Evolutionary conservation across 2,329 filamentous ascomycete species (phyloP), one percentile per base, ranked within the genome.

Genomic region (Pseudocercospora fijiensis): DNA sequence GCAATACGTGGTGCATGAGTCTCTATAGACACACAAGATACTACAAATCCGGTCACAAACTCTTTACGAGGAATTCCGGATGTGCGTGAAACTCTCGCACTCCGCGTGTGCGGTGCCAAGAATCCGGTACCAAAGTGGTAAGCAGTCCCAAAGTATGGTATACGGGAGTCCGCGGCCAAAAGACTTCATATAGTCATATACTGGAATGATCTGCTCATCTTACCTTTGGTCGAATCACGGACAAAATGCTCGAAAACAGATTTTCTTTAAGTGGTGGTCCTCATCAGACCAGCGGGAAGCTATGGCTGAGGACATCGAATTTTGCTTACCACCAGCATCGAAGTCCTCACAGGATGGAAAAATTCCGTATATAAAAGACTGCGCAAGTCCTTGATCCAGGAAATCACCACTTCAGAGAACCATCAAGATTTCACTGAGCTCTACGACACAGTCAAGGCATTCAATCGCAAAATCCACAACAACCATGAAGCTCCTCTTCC

Each of bases 401-500:
- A 37, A 16, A n/a, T 37, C 33, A 16, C 33, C 16, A n/a, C 13
- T 37, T n/a, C 4, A 4, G 9, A 37, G 13, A 37, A 37, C 13
- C n/a, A 16, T n/a, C 33, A 37, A 7, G 10, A 37, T n/a, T 37
- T 8, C 33, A n/a, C 13, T 13, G 4, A n/a, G 33, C 13, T 16
- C 11, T 26, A 7, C 45, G 11, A 24, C 56, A 58, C 6, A 22
- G 18, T 43, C 60, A 49, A 53, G 55, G n/a, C 43, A 28, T 56
- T 37, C 51, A 37, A n/a, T 33, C 53, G 49, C 52, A 43, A 24
- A 43, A 9, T 8, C 47, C 1, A 27, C 51, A 37, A 57, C 37
- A 58, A 69, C 33, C 53, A 86, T 86, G 84, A 85, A 83, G 78
- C 76, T 82, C 76, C 71, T 79, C 56, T 65, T 77, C 55, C 63